Evolutionary conservation across 345 rosid species (phyloP).

Genomic region (Ailanthus altissimus): DNA sequence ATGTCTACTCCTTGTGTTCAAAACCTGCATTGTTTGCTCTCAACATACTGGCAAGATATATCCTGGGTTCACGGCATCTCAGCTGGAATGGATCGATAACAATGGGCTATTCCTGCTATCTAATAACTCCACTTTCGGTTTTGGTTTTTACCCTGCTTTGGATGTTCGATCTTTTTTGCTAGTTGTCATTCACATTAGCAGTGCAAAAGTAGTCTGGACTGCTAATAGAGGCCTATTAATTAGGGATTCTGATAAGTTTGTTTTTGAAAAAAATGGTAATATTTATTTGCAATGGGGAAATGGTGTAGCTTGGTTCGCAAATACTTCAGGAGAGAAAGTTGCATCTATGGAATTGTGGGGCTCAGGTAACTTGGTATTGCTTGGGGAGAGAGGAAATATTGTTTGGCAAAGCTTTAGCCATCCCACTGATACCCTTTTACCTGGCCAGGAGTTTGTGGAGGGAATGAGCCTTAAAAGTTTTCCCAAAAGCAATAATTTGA

Average conservation of each 20-base stretch:
- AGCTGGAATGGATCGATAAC: slow-evolving; percentile 38
- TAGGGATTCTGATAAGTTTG: slow-evolving; percentile 38
- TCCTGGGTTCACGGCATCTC: slow-evolving; percentile 52
- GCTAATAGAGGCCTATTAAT: slow-evolving; percentile 43
- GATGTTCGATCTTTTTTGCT: slow-evolving; percentile 38
- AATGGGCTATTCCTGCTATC: slow-evolving; percentile 46
- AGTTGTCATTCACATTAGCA: slow-evolving; percentile 33
- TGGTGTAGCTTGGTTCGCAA: slow-evolving; percentile 40
- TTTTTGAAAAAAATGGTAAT: slow-evolving; percentile 44
- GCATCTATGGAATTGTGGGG: slow-evolving; percentile 44
- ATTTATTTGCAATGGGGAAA: slow-evolving; percentile 33
- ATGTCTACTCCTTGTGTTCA: slow-evolving; percentile 25
- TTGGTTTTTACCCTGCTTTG: slow-evolving; percentile 40
- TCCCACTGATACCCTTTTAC: slow-evolving; percentile 49
- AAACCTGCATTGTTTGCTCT: slow-evolving; percentile 18
- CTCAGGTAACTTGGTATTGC: slow-evolving; percentile 59
- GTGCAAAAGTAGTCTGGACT: slow-evolving; percentile 45
- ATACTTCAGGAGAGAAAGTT: slow-evolving; percentile 39
- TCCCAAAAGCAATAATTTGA: slow-evolving; percentile 24
- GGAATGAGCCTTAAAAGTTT: slow-evolving; percentile 48
- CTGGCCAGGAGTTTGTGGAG: slow-evolving; percentile 37
- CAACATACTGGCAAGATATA: slow-evolving; percentile 35
- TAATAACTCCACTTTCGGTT: slow-evolving; percentile 36
- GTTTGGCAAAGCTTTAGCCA: slow-evolving; percentile 59
- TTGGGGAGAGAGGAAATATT: slow-evolving; percentile 22